Base-by-base conservation (phyloP, 768 basidiomycete species). In the Pleurotus citrinopileatus region DNA sequence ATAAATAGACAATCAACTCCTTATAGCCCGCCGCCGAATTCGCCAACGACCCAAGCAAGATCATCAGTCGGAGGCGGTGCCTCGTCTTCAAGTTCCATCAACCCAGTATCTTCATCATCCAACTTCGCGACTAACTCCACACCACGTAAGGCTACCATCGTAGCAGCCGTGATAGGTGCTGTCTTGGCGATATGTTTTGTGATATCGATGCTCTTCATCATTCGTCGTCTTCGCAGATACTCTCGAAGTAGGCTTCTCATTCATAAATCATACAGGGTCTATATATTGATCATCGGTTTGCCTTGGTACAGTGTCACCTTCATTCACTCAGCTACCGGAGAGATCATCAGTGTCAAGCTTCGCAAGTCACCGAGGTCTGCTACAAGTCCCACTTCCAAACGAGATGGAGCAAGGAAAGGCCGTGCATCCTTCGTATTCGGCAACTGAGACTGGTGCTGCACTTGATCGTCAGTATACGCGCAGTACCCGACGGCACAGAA, bases 101-200 rank as follows among this genome's bases (percentile, higher is more conserved):
- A 40, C 19, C 38, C 38, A 40, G 17, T n/a, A 40, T n/a, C 38
- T 12, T 19, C 38, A 12, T n/a, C 38, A 12, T 12, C 17, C 8
- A 40, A 28, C 23, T 4, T 25, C 1, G 8, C 48, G 23, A 10
- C 32, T 17, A 25, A 15, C 19, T 13, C 28, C 13, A 12, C 48
- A 22, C 20, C 28, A 4, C 15, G 23, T 9, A 51, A 51, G 23
- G 48, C n/a, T 13, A 51, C 48, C 34, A 37, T 51, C 48, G 23
- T 51, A 8, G 48, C 48, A 12, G 48, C 48, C 23, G 48, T 51
- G 34, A 23, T 51, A 10, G 48, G 48, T 37, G 48, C 19, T 23
- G 25, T 25, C 19, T n/a, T 51, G 25, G 48, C 48, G 19, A 15
- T 37, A 4, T 12, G 1, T 22, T 51, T 51, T 25, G 48, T n/a